Evolutionary conservation across 441 rosid species (phyloP).

Genomic region (Populus hybrid): DNA sequence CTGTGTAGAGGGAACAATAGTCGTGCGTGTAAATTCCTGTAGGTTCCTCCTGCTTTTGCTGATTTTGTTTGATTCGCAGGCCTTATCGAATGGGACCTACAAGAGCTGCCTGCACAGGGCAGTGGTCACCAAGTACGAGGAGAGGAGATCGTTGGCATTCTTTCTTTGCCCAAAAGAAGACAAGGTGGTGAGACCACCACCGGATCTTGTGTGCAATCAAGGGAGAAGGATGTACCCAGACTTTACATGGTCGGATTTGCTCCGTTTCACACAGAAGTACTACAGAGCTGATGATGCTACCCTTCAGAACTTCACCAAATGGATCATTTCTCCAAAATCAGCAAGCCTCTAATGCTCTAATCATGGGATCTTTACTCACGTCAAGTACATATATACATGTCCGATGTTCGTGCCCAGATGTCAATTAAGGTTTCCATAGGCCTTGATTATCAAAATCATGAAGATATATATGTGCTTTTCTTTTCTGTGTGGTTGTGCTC

Average conservation of each 20-base stretch:
- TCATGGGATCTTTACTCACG: too few relatives aligned
- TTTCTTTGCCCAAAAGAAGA: conserved; percentile 48
- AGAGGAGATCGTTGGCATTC: conserved; percentile 45
- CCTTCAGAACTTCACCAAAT: conserved; percentile 39
- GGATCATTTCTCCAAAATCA: conserved; percentile 24
- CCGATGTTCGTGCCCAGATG: too few relatives aligned
- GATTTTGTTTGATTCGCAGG: conserved; percentile 27
- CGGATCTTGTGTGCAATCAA: conserved; percentile 17
- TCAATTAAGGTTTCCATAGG: too few relatives aligned
- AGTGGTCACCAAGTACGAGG: conserved; percentile 36
- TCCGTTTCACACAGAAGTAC: conserved; percentile 41
- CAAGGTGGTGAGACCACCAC: conserved; percentile 42
- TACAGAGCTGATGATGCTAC: conserved; percentile 49
- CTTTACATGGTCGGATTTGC: conserved; percentile 53
- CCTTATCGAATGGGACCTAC: conserved; percentile 47
- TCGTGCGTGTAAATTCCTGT: not conserved
- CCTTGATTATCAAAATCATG: too few relatives aligned
- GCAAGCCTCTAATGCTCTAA: not conserved
- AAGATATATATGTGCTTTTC: too few relatives aligned
- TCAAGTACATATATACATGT: too few relatives aligned
- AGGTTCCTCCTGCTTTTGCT: not conserved
- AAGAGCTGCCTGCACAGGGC: conserved; percentile 55
- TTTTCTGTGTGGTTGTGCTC: too few relatives aligned
- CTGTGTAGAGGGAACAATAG: not conserved
- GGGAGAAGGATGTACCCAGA: conserved; percentile 40